Base-by-base conservation (phyloP, 1,284 basidiomycete genomes). In the Puccinia sorghi region DNA sequence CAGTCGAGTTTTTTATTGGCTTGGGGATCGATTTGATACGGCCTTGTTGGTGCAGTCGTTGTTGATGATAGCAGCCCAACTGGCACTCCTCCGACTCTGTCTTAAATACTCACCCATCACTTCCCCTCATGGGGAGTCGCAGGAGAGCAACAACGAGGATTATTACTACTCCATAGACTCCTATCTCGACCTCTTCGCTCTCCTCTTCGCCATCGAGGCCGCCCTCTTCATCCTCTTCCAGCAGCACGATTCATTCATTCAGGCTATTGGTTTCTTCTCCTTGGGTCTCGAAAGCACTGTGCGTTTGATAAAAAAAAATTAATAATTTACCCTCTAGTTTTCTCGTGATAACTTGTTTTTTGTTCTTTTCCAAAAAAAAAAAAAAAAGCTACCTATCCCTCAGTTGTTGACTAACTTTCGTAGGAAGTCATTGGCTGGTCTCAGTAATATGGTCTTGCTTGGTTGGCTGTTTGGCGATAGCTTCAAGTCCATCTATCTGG, bases 221-320 rank as follows among this genome's bases (percentile, higher is more conserved):
- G 43, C 86, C 2, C 69, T 83, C 41, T 83, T 82, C 78, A 69
- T 85, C 50, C 22, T 82, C 11, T 80, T 85, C 5, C 82, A 83
- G 66, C 48, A 57, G 9, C 81, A 82, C 13, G 43, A 79, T 25
- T 81, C 75, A 52, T 84, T 82, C 76, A 81, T 85, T 25, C 71
- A 78, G 43, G 82, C 85, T 37, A 84, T 88, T 9, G 87, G 87
- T 6, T 86, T 86, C 80, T 74, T 87, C 25, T 87, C 87, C 0
- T 83, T 88, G 5, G 86, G 86, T 0, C 84, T 88, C 39, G 87
- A 88, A 82, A 86, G 86, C 0, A 88, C 87, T 0, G 80, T 83
- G 20, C 1, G 7, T 54, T 3, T 37, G 27, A 63, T 17, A 37
- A 63, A 27, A 12, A 25, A 25, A 25, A 37, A n/a, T n/a, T n/a